A percentile compares a stretch with the other conserved stretches of the same genome.
These are phyloP conservation scores for Globisporangium mamillatum DNA, from an alignment of 352 stramenopile species.

Conservation along the genomic window DNA sequence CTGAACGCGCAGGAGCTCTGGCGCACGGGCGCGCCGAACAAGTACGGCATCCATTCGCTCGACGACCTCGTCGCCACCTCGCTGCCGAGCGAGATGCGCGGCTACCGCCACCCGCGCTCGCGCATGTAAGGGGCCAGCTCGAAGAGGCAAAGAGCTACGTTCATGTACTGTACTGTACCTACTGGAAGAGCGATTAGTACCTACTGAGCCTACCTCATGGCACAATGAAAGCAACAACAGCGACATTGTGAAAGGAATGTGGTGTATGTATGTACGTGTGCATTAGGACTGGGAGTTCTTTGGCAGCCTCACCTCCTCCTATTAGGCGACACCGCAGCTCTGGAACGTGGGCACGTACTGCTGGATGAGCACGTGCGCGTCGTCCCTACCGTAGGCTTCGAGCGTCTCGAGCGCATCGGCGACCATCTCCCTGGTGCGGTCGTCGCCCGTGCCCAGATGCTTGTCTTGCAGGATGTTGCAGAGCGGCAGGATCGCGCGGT, in stretches of 20 bases:
- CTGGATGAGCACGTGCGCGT: slow-evolving; percentile 68
- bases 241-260: neutral
- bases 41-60: slow-evolving; percentile 89
- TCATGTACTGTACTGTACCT: neutral
- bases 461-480: slow-evolving; percentile 84
- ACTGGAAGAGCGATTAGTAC: neutral
- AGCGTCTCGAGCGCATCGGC: slow-evolving; percentile 68
- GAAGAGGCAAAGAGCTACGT: neutral
- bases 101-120: slow-evolving; percentile 87
- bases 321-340: slow-evolving; percentile 24
- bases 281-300: neutral
- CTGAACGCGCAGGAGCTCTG: slow-evolving; percentile 88
- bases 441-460: slow-evolving; percentile 66
- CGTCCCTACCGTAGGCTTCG: slow-evolving; percentile 65
- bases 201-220: neutral
- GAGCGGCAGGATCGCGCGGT: slow-evolving; percentile 68
- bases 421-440: slow-evolving; percentile 52
- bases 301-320: neutral
- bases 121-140: slow-evolving; percentile 52
- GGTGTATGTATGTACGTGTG: slow-evolving; percentile 2
- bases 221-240: slow-evolving; percentile 4
- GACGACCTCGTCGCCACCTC: slow-evolving; percentile 90
- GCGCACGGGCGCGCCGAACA: slow-evolving; percentile 87
- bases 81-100: slow-evolving; percentile 82
- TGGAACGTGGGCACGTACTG: slow-evolving; percentile 76